These are phyloP conservation scores for Crithidia mellificae DNA, from an alignment of 208 protist species.

Conservation along the genomic window DNA sequence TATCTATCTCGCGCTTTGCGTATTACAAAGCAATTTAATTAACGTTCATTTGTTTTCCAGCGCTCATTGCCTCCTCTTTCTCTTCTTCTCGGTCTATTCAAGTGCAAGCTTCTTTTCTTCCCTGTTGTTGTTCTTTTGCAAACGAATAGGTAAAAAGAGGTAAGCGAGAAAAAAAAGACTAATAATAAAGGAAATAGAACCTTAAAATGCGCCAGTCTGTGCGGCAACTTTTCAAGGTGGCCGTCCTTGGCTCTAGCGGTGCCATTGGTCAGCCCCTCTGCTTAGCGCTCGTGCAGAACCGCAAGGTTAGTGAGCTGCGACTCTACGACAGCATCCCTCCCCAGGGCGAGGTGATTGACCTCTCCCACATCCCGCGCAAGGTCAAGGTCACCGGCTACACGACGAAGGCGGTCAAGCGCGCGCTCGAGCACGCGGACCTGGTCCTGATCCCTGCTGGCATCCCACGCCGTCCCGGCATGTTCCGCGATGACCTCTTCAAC, in stretches of 20 bases:
- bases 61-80: neutral
- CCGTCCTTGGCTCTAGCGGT: constrained; percentile 93
- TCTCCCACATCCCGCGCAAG: constrained; percentile 85
- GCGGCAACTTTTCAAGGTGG: constrained; percentile 46
- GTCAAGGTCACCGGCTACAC: constrained; percentile 76
- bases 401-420: constrained; percentile 61
- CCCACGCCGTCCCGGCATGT: constrained; percentile 96
- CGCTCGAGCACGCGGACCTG: constrained; percentile 81
- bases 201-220: constrained; percentile 6
- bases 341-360: constrained; percentile 83
- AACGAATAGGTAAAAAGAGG: too few relatives aligned
- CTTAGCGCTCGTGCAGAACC: constrained; percentile 89
- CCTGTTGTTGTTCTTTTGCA: neutral
- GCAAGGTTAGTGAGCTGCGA: constrained; percentile 71
- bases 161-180: too few relatives aligned
- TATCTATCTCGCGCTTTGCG: too few relatives aligned
- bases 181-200: too few relatives aligned
- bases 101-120: too few relatives aligned
- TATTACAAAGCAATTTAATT: too few relatives aligned
- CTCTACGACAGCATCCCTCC: constrained; percentile 84
- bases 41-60: too few relatives aligned
- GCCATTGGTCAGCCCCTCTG: constrained; percentile 96
- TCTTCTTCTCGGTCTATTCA: neutral
- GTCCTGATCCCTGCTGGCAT: constrained; percentile 95
- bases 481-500: constrained; percentile 95